Evolutionary conservation across 2,329 filamentous ascomycete species (phyloP).

Genomic region (Whalleya microplaca): DNA sequence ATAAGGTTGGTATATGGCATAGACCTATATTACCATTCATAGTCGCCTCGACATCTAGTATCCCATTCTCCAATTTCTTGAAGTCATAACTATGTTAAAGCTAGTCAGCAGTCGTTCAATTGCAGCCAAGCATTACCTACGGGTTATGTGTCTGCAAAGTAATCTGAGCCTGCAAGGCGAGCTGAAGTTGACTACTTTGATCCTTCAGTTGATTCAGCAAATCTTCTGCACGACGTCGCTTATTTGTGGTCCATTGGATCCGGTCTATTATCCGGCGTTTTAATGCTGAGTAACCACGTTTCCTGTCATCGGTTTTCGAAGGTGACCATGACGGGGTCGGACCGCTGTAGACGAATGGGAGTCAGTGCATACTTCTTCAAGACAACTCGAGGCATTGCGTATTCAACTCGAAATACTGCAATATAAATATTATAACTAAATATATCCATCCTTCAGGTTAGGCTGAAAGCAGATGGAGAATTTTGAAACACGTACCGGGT

Average conservation of each 20-base stretch:
- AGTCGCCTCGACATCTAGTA: constrained; percentile 16
- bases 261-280: background rate
- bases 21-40: constrained; percentile 14
- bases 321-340: background rate
- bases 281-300: no score
- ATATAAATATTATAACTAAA: background rate
- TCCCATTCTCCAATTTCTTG: background rate
- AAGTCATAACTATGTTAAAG: constrained; percentile 11
- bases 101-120: background rate
- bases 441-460: no score
- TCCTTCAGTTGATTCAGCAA: constrained; percentile 14
- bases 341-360: background rate
- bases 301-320: no score
- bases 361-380: background rate
- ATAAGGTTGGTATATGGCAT: background rate
- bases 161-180: constrained; percentile 14
- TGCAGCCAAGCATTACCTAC: constrained; percentile 4
- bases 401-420: background rate
- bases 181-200: constrained; percentile 8
- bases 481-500: background rate
- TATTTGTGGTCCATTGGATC: constrained; percentile 13
- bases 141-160: constrained; percentile 9
- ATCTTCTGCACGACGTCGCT: constrained; percentile 13
- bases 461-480: background rate
- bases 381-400: background rate